Percentiles rank a stretch among this genome's conserved stretches.
These are phyloP conservation scores for Cercophora samala DNA, from an alignment of 495 filamentous ascomycete genomes.

Conservation along the genomic window DNA sequence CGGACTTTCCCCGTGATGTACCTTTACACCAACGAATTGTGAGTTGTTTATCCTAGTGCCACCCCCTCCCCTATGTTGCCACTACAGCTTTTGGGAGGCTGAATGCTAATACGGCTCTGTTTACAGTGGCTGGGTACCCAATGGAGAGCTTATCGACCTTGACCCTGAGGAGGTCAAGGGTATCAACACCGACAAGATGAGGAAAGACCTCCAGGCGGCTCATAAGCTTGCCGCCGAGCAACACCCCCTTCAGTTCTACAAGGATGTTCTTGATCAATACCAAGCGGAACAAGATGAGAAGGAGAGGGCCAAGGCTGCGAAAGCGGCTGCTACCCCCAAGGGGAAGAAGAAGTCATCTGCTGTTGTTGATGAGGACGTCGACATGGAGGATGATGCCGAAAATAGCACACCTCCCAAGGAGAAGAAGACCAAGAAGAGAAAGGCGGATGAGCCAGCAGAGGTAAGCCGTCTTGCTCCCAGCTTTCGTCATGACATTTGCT, in stretches of 20 bases:
- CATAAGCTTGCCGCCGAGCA: constrained; percentile 69
- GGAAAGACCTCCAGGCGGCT: constrained; percentile 68
- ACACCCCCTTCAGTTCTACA: constrained; percentile 71
- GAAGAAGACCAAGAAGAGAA: constrained; percentile 67
- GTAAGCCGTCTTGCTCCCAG: constrained; percentile 42
- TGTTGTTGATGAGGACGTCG: constrained; percentile 62
- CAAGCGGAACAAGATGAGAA: constrained; percentile 59
- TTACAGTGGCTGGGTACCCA: constrained; percentile 76
- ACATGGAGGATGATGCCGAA: constrained; percentile 67
- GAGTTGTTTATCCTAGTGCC: constrained; percentile 41
- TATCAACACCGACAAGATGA: constrained; percentile 65
- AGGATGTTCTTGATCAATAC: constrained; percentile 65
- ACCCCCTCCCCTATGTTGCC: not conserved
- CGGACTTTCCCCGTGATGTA: constrained; percentile 93
- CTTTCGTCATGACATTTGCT: constrained; percentile 18
- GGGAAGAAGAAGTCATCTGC: constrained; percentile 52
- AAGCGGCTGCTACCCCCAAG: constrained; percentile 63
- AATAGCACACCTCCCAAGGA: constrained; percentile 47
- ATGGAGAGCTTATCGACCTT: constrained; percentile 70
- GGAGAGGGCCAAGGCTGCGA: constrained; percentile 58
- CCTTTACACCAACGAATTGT: constrained; percentile 92
- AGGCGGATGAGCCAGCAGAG: constrained; percentile 64
- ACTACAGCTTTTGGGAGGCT: too few species aligned
- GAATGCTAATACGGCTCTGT: constrained; percentile 20
- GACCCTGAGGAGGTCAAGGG: constrained; percentile 64